Percentiles rank a stretch among this genome's conserved stretches.
Conservation (phyloP, 129 eudicot genomes). For the Heracleum sosnowskyi region DNA sequence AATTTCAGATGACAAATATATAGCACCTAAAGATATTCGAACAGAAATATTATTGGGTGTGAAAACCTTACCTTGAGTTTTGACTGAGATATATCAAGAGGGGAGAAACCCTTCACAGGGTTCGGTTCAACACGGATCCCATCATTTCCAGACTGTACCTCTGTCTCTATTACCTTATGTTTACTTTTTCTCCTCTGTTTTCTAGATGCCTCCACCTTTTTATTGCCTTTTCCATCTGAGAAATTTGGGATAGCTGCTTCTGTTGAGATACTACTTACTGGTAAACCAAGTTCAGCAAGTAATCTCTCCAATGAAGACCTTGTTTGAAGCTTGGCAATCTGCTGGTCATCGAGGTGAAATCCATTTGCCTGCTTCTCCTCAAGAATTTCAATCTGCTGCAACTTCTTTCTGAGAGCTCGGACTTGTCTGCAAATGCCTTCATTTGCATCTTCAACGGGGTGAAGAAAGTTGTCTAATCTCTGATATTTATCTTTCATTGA, state of each 20-base stretch:
- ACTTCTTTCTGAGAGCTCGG: slow-evolving; percentile 66
- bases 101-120: slow-evolving; percentile 30
- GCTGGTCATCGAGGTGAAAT: slow-evolving; percentile 92
- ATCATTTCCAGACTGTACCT: slow-evolving; percentile 24
- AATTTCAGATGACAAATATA: neutral
- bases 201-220: slow-evolving; percentile 44
- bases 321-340: slow-evolving; percentile 63
- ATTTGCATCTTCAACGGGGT: slow-evolving; percentile 40
- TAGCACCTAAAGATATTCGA: neutral
- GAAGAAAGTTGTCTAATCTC: slow-evolving; percentile 63
- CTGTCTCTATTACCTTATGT: slow-evolving; percentile 34
- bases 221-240: slow-evolving; percentile 34
- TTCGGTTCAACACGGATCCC: slow-evolving; percentile 31
- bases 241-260: slow-evolving; percentile 25
- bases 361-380: slow-evolving; percentile 81
- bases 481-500: slow-evolving; percentile 30
- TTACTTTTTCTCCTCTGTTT: slow-evolving; percentile 73
- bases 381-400: slow-evolving; percentile 94
- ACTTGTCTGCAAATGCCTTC: slow-evolving; percentile 53
- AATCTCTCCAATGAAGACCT: slow-evolving; percentile 55
- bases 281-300: slow-evolving; percentile 80
- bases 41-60: neutral
- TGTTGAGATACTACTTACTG: slow-evolving; percentile 39
- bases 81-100: slow-evolving; percentile 30
- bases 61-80: slow-evolving; percentile 36